A percentile compares a stretch with the other conserved stretches of the same genome.
Conservation (phyloP, 2,329 filamentous ascomycete species). For the Aspergillus latus region DNA sequence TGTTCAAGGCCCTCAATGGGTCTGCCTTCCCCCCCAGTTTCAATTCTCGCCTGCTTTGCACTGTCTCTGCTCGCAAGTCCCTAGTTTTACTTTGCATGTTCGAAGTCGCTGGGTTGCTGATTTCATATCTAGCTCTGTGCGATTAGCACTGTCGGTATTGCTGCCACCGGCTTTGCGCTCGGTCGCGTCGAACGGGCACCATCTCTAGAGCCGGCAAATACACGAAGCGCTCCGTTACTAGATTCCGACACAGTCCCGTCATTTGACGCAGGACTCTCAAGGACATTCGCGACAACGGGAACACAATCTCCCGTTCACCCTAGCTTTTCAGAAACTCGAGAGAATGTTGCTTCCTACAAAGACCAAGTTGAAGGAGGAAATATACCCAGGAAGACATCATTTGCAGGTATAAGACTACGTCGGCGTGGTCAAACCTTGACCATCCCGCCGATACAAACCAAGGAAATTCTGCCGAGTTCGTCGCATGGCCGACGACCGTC, state of each 20-base stretch:
- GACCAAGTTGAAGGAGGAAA: slow-evolving; percentile 19
- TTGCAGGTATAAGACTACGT: slow-evolving; percentile 32
- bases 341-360: slow-evolving; percentile 16
- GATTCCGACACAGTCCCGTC: slow-evolving; percentile 16
- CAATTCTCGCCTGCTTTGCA: background rate
- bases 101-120: background rate
- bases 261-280: slow-evolving; percentile 23
- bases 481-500: slow-evolving; percentile 41
- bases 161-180: slow-evolving; percentile 59
- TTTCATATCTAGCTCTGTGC: slow-evolving; percentile 56
- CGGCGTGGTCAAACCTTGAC: slow-evolving; percentile 41
- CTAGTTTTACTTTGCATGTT: background rate
- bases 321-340: slow-evolving; percentile 15
- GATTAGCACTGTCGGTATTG: slow-evolving; percentile 62
- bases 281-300: slow-evolving; percentile 18
- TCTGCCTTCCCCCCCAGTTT: background rate
- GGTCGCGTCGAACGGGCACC: slow-evolving; percentile 48
- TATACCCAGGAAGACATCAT: slow-evolving; percentile 28
- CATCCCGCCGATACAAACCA: slow-evolving; percentile 29
- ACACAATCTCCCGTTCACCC: slow-evolving; percentile 15
- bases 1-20: background rate
- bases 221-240: slow-evolving; percentile 20
- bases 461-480: slow-evolving; percentile 26
- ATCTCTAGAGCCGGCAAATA: slow-evolving; percentile 30
- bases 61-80: background rate